Evolutionary conservation across 345 rosid species (phyloP).

Genomic region (Murraya koenigii): DNA sequence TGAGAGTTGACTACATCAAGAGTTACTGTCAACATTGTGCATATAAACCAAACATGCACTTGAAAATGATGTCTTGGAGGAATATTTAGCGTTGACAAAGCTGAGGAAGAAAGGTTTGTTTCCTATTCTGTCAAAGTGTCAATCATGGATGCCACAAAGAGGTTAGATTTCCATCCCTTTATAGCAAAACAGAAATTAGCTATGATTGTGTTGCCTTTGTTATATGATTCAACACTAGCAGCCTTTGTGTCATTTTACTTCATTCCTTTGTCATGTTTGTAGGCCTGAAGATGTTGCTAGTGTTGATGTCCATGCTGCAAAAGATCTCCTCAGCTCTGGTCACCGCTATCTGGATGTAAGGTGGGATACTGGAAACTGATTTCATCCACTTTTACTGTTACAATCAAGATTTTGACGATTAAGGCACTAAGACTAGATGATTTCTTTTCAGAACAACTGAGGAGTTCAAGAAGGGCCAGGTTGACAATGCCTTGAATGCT

Average conservation of each 20-base stretch:
- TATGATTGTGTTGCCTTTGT: neutral
- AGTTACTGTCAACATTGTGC: neutral
- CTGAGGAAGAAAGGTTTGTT: neutral
- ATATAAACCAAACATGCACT: neutral
- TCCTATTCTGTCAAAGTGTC: neutral
- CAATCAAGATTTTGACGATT: neutral
- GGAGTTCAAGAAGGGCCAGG: slow-evolving; percentile 49
- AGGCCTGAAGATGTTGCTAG: slow-evolving; percentile 45
- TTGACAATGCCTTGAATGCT: slow-evolving; percentile 45
- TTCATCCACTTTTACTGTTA: neutral
- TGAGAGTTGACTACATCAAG: neutral
- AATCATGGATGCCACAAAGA: slow-evolving; percentile 14
- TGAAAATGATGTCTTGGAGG: neutral
- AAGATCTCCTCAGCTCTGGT: slow-evolving; percentile 39
- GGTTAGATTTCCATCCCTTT: neutral
- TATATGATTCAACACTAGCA: neutral
- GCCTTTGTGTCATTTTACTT: neutral
- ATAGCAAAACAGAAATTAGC: neutral
- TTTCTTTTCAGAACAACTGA: slow-evolving; percentile 33
- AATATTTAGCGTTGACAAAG: neutral
- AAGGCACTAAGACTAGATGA: neutral
- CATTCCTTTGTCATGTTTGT: neutral
- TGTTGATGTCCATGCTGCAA: slow-evolving; percentile 41
- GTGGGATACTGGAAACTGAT: slow-evolving; percentile 7
- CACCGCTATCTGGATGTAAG: slow-evolving; percentile 53